Evolutionary conservation across 805 yeast species (phyloP), one percentile per base, ranked within the genome.

Genomic region (Candida taoyuanica): DNA sequence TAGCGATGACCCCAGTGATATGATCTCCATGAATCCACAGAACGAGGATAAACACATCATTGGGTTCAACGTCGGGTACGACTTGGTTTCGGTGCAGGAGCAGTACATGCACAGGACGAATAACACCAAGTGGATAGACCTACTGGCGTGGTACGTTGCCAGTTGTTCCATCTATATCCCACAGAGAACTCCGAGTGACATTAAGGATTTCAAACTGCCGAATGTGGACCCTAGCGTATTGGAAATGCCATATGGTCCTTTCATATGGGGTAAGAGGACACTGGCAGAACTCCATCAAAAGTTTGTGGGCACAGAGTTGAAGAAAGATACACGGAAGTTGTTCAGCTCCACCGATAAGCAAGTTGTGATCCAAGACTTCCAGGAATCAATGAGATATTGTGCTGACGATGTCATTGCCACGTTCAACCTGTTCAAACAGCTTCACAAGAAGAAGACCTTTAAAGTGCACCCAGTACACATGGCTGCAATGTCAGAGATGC

Each of bases 11-110:
- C 75, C 73, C 31, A n/a, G 20, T n/a, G 42, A 39, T 19, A 36
- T 43, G 14, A 68, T 76, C 24, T 89, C 84, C 46, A 62, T 91
- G 37, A 77, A 84, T 42, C 65, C 76, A 0, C 31, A 48, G 9
- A 47, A 53, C 13, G 50, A 45, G 1, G 64, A 69, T 4, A 79
- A 77, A 46, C 60, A 88, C 5, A 67, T 89, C 2, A 68, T 91
- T 4, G 98, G 97, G 0, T 95, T 85, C 56, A 86, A 88, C 53
- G 81, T 88, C 1, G 77, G 88, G 5, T 89, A 76, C 52, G 98
- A 89, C 59, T 70, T 96, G 32, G 87, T 94, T 3, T 68, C 91
- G 17, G 76, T 88, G 3, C 49, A 65, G 20, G 96, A 89, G 35
- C 97, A 89, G 56, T 89, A 89, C 63, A 68, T 71, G 48, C 85